phyloP scores from a whole-genome alignment of 768 basidiomycete species.

The Russula sp. region DNA sequence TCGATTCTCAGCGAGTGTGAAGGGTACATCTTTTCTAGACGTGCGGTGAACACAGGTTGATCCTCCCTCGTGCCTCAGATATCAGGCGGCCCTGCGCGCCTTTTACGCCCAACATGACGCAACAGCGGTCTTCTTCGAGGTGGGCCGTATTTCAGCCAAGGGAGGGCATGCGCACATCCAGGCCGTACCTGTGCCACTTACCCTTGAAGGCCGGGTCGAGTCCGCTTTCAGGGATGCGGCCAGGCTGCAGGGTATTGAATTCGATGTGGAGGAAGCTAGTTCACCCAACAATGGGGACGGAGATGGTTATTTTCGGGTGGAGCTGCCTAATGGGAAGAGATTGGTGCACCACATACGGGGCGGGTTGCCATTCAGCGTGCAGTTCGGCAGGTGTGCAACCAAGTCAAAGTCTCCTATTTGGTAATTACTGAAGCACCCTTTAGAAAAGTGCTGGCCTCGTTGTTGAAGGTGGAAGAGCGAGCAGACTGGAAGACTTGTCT shows the following conservation, averaged over 20 bases:
- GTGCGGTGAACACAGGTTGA: neutral
- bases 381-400: constrained; percentile 81
- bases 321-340: constrained; percentile 78
- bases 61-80: constrained; percentile 38
- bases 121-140: constrained; percentile 78
- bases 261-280: constrained; percentile 63
- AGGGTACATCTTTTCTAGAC: constrained; percentile 39
- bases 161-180: constrained; percentile 96
- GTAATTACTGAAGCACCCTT: constrained; percentile 11
- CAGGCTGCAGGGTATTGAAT: constrained; percentile 57
- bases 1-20: constrained; percentile 80
- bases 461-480: constrained; percentile 72
- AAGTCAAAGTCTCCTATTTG: neutral
- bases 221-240: constrained; percentile 70
- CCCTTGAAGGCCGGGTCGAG: constrained; percentile 57
- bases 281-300: constrained; percentile 51
- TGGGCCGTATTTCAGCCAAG: constrained; percentile 73
- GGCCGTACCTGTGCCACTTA: constrained; percentile 68
- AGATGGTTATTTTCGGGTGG: constrained; percentile 85
- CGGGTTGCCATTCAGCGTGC: constrained; percentile 74
- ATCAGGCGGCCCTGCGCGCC: constrained; percentile 66
- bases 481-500: constrained; percentile 91
- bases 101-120: constrained; percentile 68
- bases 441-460: constrained; percentile 74
- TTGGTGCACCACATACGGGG: constrained; percentile 83